These are phyloP conservation scores for Aphanomyces euteiches DNA, from an alignment of 352 stramenopile genomes.

Conservation along the genomic window DNA sequence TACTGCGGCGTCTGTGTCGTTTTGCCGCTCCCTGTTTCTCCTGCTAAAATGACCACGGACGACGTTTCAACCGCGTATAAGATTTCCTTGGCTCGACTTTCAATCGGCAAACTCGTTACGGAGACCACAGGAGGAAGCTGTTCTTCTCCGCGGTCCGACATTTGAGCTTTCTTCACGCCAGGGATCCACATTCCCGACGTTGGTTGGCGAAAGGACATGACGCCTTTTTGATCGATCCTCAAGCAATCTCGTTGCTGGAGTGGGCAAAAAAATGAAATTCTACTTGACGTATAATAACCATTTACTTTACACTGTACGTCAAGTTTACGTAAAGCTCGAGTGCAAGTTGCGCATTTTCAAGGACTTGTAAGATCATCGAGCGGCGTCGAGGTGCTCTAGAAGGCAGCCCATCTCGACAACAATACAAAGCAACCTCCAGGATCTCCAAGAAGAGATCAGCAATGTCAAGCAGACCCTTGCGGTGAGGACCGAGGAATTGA, in stretches of 20 bases:
- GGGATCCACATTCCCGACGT: conserved; percentile 23
- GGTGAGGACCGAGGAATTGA: too few species aligned
- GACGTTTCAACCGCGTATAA: conserved; percentile 29
- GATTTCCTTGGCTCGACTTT: conserved; percentile 18
- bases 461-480: too few species aligned
- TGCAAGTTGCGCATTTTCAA: too few species aligned
- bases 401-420: too few species aligned
- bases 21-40: conserved; percentile 81
- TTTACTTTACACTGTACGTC: too few species aligned
- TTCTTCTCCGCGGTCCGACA: conserved; percentile 26
- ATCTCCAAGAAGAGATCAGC: too few species aligned
- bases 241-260: conserved; percentile 11
- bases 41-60: conserved; percentile 32
- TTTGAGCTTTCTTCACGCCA: conserved; percentile 24
- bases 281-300: too few species aligned
- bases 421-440: too few species aligned
- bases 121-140: conserved; percentile 18
- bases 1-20: conserved; percentile 94
- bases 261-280: too few species aligned
- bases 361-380: too few species aligned
- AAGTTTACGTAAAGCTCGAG: too few species aligned
- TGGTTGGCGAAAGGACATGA: not conserved
- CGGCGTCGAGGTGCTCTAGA: too few species aligned
- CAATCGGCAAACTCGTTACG: conserved; percentile 21
- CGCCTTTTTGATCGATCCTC: not conserved